A percentile compares a stretch with the other conserved stretches of the same genome.
phyloP scores from a whole-genome alignment of 2,329 filamentous ascomycete species.

The Fusarium sp. region DNA sequence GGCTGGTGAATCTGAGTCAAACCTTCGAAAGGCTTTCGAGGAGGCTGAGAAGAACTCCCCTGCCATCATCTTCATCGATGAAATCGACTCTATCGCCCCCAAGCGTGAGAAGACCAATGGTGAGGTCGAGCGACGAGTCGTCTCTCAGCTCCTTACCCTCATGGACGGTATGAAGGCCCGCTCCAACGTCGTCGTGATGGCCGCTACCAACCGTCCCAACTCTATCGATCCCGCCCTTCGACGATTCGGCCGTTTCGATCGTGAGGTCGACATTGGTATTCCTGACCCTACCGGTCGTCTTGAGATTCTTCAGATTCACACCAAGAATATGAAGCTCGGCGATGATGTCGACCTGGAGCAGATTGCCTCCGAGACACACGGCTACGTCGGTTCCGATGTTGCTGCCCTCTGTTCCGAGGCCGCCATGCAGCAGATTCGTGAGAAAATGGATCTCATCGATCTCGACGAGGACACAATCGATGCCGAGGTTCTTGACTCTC shows the following conservation, averaged over 20 bases:
- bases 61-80: conserved; percentile 99
- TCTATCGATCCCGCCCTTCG: conserved; percentile 97
- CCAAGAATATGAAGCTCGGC: conserved; percentile 99
- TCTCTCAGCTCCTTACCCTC: conserved; percentile 94
- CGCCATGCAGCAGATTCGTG: conserved; percentile 99
- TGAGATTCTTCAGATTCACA: conserved; percentile 99
- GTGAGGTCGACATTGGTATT: conserved; percentile 98
- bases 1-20: conserved; percentile 99
- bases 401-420: conserved; percentile 98
- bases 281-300: conserved; percentile 98
- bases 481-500: conserved; percentile 95
- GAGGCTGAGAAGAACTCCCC: conserved; percentile 99
- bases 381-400: conserved; percentile 98
- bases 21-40: conserved; percentile 98
- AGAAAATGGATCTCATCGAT: conserved; percentile 99
- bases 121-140: conserved; percentile 97
- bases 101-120: conserved; percentile 99
- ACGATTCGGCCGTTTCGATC: conserved; percentile 98
- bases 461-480: conserved; percentile 99
- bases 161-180: conserved; percentile 99
- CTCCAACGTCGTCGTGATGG: conserved; percentile 99
- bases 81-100: conserved; percentile 98
- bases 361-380: conserved; percentile 97
- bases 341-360: conserved; percentile 97
- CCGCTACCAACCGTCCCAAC: conserved; percentile 97